These are phyloP conservation scores for Sistotremastrum niveocremeum DNA, from an alignment of 768 basidiomycete species.

Conservation along the genomic window DNA sequence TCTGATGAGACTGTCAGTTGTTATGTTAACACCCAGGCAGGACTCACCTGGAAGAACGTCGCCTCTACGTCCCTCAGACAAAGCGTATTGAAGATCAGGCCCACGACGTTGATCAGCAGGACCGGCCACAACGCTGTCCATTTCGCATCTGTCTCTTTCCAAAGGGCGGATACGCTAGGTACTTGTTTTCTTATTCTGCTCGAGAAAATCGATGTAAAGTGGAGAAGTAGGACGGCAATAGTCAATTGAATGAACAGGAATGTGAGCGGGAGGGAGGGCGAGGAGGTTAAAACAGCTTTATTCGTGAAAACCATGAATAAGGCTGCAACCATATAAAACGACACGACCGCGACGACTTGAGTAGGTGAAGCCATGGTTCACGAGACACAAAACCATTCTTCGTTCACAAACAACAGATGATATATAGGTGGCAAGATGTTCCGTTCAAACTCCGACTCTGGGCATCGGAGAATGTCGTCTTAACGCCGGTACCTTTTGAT, in stretches of 20 bases:
- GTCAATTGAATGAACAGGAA: slow-evolving; percentile 59
- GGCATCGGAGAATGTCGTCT: too few species aligned
- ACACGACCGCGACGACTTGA: slow-evolving; percentile 56
- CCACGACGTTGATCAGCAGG: slow-evolving; percentile 55
- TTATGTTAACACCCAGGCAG: too few species aligned
- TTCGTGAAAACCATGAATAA: slow-evolving; percentile 44
- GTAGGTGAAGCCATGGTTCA: slow-evolving; percentile 8
- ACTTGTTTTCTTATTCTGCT: not conserved
- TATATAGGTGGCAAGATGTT: too few species aligned
- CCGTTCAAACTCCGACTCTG: too few species aligned
- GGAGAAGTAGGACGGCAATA: slow-evolving; percentile 53
- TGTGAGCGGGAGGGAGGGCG: slow-evolving; percentile 51
- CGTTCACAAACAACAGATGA: too few species aligned
- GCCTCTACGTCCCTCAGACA: slow-evolving; percentile 71
- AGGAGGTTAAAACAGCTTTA: slow-evolving; percentile 57
- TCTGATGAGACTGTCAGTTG: slow-evolving; percentile 25
- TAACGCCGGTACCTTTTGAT: too few species aligned
- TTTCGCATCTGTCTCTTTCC: slow-evolving; percentile 39
- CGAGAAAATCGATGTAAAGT: slow-evolving; percentile 34
- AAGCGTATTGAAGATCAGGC: slow-evolving; percentile 67
- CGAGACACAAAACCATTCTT: too few species aligned
- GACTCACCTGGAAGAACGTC: slow-evolving; percentile 59
- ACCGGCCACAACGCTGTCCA: slow-evolving; percentile 33
- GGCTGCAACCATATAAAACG: slow-evolving; percentile 68
- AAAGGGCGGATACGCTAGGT: slow-evolving; percentile 35